Evolutionary conservation across 768 basidiomycete genomes (phyloP), one percentile per base, ranked within the genome.

Genomic region (Pleurotus eryngii): DNA sequence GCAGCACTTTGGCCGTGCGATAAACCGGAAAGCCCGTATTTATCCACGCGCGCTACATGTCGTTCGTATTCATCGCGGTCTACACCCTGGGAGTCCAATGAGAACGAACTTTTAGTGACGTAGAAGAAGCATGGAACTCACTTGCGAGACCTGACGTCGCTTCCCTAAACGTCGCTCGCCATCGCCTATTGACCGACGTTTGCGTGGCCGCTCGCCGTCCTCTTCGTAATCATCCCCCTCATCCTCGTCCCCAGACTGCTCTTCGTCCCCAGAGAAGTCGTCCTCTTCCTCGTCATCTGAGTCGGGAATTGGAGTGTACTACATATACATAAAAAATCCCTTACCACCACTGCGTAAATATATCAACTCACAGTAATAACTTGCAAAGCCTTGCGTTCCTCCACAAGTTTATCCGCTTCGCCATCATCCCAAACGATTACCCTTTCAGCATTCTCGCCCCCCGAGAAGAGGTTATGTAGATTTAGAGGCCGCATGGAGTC

Each of bases 351-450:
- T 38, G 30, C 57, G 56, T 14, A 17, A 39, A 14, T 57, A 55
- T 43, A 17, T n/a, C 45, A 26, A 70, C 81, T 62, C 65, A 95
- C 95, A 73, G 87, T 83, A 4, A 94, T 70, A 11, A 87, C 83
- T 71, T 95, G 90, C 85, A 89, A 98, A 40, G 94, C 89, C 64
- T 84, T 85, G 65, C 81, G 80, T 64, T 93, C 87, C 45, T 89
- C 82, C 38, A 75, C 74, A 63, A 96, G 75, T 57, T 78, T 78
- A 56, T 86, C 85, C 2, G 85, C 87, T 15, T 83, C 86, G 3
- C 92, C 93, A 64, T 96, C 95, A 61, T 95, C 93, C 97, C 97
- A 99, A 0, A 98, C 80, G 27, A 96, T 76, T 17, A 98, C 84
- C 51, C 88, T 77, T 60, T 89, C 85, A 11, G 80, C 82, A 51